Evolutionary conservation across 805 yeast species (phyloP).

Genomic region (Metschnikowia lunata): DNA sequence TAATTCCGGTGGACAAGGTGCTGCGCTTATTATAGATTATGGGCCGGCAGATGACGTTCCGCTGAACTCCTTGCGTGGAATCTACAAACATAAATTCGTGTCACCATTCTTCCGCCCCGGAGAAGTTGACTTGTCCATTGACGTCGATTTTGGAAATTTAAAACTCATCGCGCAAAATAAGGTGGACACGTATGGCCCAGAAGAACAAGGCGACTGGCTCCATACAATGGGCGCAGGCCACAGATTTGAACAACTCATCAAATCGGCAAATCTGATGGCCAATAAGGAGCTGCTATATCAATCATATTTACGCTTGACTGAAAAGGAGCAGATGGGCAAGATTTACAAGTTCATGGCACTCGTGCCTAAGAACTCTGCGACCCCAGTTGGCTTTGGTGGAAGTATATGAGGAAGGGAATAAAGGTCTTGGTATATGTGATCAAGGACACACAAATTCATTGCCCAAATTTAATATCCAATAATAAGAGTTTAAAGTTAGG

Average conservation of each 20-base stretch:
- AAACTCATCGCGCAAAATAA: conserved; percentile 18
- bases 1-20: conserved; percentile 44
- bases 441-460: too few species aligned
- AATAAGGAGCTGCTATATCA: conserved; percentile 49
- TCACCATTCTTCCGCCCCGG: conserved; percentile 77
- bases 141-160: conserved; percentile 73
- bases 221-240: conserved; percentile 71
- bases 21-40: conserved; percentile 72
- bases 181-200: conserved; percentile 48
- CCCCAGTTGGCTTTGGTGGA: conserved; percentile 53
- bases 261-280: conserved; percentile 35
- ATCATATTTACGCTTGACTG: conserved; percentile 61
- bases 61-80: conserved; percentile 69
- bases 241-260: conserved; percentile 56
- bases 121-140: conserved; percentile 74
- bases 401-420: too few species aligned
- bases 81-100: conserved; percentile 65
- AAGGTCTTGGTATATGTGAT: too few species aligned
- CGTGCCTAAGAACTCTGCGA: conserved; percentile 40
- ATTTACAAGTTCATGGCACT: conserved; percentile 69
- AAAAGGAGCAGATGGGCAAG: conserved; percentile 69
- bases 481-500: too few species aligned
- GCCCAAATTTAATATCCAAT: too few species aligned
- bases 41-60: conserved; percentile 65
- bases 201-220: conserved; percentile 76